These are phyloP conservation scores for Parathielavia hyrcaniae DNA, from an alignment of 495 filamentous ascomycete genomes.

Conservation along the genomic window DNA sequence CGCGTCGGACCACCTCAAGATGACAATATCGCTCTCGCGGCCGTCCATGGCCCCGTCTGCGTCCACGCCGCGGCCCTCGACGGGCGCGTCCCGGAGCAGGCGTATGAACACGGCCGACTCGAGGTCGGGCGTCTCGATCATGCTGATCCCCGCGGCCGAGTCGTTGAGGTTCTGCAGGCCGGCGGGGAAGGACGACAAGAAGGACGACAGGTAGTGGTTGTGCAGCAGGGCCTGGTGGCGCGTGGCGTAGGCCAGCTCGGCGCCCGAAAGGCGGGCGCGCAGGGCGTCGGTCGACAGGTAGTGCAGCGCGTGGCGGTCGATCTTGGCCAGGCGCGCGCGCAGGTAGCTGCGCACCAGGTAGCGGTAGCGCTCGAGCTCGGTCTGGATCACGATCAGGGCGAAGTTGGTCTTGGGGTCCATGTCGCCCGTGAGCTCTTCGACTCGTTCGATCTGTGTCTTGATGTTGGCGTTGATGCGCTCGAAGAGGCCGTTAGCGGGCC, in stretches of 20 bases:
- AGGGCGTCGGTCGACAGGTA: constrained; percentile 48
- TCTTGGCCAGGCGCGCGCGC: constrained; percentile 81
- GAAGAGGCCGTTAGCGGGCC: constrained; percentile 46
- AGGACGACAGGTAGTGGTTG: constrained; percentile 71
- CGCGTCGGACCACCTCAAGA: constrained; percentile 81
- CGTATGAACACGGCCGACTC: constrained; percentile 79
- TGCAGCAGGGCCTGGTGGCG: constrained; percentile 77
- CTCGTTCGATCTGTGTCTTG: constrained; percentile 58
- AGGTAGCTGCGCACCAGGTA: constrained; percentile 82
- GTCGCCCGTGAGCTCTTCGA: constrained; percentile 70
- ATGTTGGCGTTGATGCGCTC: constrained; percentile 76
- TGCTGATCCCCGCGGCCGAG: constrained; percentile 77
- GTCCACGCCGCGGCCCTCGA: constrained; percentile 53
- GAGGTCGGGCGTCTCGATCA: constrained; percentile 82
- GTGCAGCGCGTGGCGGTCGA: constrained; percentile 62
- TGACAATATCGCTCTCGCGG: constrained; percentile 75
- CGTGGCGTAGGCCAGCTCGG: constrained; percentile 70
- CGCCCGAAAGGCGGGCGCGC: constrained; percentile 55
- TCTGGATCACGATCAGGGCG: constrained; percentile 88
- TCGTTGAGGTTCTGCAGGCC: constrained; percentile 79
- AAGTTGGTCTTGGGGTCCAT: constrained; percentile 87
- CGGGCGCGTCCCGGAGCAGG: constrained; percentile 54
- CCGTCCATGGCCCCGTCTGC: constrained; percentile 54
- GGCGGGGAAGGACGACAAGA: constrained; percentile 72
- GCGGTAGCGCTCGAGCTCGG: constrained; percentile 89